Conservation (phyloP, 768 basidiomycete genomes). For the Asterophora parasitica region DNA sequence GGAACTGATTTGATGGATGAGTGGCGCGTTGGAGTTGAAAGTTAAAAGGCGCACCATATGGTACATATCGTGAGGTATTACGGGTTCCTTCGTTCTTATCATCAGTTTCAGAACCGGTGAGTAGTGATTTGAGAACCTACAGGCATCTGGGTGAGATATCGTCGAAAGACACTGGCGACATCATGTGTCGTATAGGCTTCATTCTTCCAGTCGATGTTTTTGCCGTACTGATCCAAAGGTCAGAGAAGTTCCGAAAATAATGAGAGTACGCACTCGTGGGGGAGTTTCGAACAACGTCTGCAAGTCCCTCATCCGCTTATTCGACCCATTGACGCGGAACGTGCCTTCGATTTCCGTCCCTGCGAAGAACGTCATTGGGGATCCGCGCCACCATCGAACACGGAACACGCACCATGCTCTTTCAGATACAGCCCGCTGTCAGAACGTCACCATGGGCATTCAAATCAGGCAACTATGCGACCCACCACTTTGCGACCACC, state of each 20-base stretch:
- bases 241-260: not conserved
- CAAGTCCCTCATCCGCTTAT: constrained; percentile 92
- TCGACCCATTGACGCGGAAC: constrained; percentile 94
- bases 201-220: constrained; percentile 85
- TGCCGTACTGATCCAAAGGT: constrained; percentile 67
- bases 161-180: constrained; percentile 91
- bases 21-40: constrained; percentile 13
- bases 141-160: constrained; percentile 96
- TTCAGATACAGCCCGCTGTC: constrained; percentile 88
- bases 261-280: constrained; percentile 56
- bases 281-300: constrained; percentile 88
- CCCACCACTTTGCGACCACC: constrained; percentile 95
- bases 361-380: constrained; percentile 16
- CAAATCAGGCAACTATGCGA: constrained; percentile 18
- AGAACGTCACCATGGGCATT: not conserved
- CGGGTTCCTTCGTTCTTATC: constrained; percentile 64
- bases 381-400: constrained; percentile 1
- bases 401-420: constrained; percentile 63
- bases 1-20: constrained; percentile 49
- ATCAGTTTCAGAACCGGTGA: constrained; percentile 7
- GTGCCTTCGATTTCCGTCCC: constrained; percentile 92
- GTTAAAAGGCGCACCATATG: constrained; percentile 57
- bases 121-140: constrained; percentile 42
- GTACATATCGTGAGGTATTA: constrained; percentile 90
- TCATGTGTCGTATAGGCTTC: constrained; percentile 92